Evolutionary conservation across 140 eudicot genomes (phyloP).

Genomic region (Flaveria floridana): DNA sequence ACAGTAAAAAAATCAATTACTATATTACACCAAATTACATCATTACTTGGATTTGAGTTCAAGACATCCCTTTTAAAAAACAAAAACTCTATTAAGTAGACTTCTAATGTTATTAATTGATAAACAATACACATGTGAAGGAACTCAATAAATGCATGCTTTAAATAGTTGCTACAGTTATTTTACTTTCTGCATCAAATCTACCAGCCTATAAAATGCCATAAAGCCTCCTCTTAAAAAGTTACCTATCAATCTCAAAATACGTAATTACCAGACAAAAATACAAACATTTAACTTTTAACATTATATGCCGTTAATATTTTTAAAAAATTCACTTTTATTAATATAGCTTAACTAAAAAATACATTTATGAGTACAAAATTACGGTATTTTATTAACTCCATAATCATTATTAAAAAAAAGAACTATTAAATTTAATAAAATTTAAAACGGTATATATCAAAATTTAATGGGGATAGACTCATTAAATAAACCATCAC

Average conservation of each 20-base stretch:
- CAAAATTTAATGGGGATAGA: conserved; percentile 2
- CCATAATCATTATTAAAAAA: too few relatives aligned
- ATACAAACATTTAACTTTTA: neutral
- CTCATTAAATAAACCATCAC: conserved; percentile 23
- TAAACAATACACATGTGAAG: neutral
- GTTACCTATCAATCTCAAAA: neutral
- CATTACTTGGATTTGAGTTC: too few relatives aligned
- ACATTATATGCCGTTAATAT: neutral
- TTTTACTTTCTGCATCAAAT: neutral
- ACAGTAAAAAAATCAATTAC: too few relatives aligned
- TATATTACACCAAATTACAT: too few relatives aligned
- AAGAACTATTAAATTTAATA: too few relatives aligned
- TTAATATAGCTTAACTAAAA: too few relatives aligned
- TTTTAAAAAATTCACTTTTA: neutral
- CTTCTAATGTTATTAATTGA: too few relatives aligned
- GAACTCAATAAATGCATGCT: neutral
- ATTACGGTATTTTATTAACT: too few relatives aligned
- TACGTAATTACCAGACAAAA: neutral
- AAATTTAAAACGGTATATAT: neutral
- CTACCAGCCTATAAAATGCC: conserved; percentile 17
- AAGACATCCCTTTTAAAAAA: too few relatives aligned
- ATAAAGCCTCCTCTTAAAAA: conserved; percentile 11
- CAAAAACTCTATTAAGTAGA: too few relatives aligned
- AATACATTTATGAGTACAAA: neutral
- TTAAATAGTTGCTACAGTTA: neutral